A percentile compares a stretch with the other conserved stretches of the same genome.
These are phyloP conservation scores for Rubus parviflorus DNA, from an alignment of 306 rosid species.

Conservation along the genomic window DNA sequence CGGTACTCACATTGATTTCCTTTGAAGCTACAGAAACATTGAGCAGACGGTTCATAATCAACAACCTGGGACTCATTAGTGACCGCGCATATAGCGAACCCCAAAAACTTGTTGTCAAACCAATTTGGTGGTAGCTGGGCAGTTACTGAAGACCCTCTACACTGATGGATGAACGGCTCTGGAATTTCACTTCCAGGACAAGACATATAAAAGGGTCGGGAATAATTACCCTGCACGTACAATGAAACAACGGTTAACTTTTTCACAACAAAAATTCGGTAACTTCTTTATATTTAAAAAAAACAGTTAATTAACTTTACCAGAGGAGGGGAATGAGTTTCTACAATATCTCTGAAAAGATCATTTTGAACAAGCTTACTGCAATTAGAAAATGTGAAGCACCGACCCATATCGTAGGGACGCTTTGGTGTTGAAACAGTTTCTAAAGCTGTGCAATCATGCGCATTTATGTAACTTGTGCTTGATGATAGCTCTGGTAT, in stretches of 20 bases:
- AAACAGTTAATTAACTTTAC: no score
- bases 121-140: neutral
- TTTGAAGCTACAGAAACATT: neutral
- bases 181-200: neutral
- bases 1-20: neutral
- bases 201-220: neutral
- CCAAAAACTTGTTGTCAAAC: neutral
- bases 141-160: neutral
- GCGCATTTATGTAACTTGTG: neutral
- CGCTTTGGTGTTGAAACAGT: neutral
- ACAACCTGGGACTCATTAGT: neutral
- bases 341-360: neutral
- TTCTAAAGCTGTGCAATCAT: neutral
- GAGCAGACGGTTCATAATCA: neutral
- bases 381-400: neutral
- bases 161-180: neutral
- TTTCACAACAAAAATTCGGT: neutral
- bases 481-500: neutral
- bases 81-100: neutral
- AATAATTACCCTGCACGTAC: neutral
- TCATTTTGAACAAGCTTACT: neutral
- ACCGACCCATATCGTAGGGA: neutral
- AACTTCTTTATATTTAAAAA: no score
- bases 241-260: neutral
- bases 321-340: no score